Evolutionary conservation across 768 basidiomycete species (phyloP), one percentile per base, ranked within the genome.

Genomic region (Bullera alba): DNA sequence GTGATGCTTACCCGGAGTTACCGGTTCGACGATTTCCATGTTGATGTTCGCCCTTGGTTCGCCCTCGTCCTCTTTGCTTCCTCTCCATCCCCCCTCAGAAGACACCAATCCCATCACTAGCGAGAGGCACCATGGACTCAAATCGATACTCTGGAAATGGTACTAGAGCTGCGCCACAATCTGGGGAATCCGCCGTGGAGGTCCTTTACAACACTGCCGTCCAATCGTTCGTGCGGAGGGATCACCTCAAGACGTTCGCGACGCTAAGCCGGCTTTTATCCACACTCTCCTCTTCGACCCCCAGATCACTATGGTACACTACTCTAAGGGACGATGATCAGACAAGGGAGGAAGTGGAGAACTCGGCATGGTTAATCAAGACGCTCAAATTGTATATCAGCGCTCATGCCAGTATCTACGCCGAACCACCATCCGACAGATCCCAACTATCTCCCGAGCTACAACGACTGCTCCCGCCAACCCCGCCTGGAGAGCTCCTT

Each of bases 141-240:
- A n/a, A n/a, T n/a, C n/a, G n/a, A n/a, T n/a, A n/a, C n/a, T n/a
- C n/a, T n/a, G n/a, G n/a, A n/a, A n/a, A n/a, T n/a, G n/a, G n/a
- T n/a, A n/a, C n/a, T n/a, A 34, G n/a, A 34, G 32, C 32, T 8
- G 32, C n/a, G n/a, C 22, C 37, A 28, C 53, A 42, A n/a, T 49
- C 50, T 10, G 42, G 52, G 22, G 51, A 61, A 46, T 28, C 63
- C 2, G 45, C 46, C 15, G 45, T 62, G 34, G 67, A 69, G 22
- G 17, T 57, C 22, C 39, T 61, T 34, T 69, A 69, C 51, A 64
- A 65, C 41, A 56, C 56, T n/a, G 61, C 67, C 28, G 59, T 61
- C 32, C 63, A 69, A 47, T 56, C 63, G 17, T 69, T 69, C 46
- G 59, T 69, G 21, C 53, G 61, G 1, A 46, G 63, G 21, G 63